Evolutionary conservation across 2,329 filamentous ascomycete genomes (phyloP).

Genomic region (Colletotrichum karsti): DNA sequence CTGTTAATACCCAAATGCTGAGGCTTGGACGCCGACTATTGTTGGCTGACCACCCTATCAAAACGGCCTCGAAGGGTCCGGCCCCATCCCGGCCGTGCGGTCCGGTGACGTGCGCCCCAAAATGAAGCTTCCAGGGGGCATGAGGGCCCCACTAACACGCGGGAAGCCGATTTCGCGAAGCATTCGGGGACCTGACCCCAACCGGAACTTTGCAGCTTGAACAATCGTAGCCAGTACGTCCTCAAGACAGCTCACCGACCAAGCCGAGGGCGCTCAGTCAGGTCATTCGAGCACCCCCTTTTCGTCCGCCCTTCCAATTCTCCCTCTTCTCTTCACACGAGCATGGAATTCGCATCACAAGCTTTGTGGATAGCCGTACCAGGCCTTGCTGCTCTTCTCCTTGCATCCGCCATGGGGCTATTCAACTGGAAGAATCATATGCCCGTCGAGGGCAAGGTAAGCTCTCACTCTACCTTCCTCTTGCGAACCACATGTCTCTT

Average conservation of each 20-base stretch:
- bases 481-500: neutral
- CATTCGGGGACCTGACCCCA: neutral
- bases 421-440: conserved; percentile 79
- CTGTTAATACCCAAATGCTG: too few species aligned
- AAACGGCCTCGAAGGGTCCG: neutral
- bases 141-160: neutral
- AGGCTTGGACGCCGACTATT: neutral
- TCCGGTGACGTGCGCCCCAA: too few species aligned
- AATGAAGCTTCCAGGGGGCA: neutral
- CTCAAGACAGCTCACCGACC: too few species aligned
- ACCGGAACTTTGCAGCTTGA: neutral
- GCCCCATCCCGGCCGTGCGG: neutral
- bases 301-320: too few species aligned
- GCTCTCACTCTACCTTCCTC: neutral
- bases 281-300: neutral
- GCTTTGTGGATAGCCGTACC: conserved; percentile 61
- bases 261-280: neutral
- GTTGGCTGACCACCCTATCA: neutral
- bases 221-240: too few species aligned
- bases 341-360: conserved; percentile 34
- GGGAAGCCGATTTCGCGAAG: neutral
- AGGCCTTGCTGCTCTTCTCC: conserved; percentile 44
- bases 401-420: conserved; percentile 68
- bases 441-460: conserved; percentile 84
- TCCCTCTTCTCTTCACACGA: neutral